phyloP scores from a whole-genome alignment of 805 yeast genomes.

The Kluyveromyces wickerhamii region DNA sequence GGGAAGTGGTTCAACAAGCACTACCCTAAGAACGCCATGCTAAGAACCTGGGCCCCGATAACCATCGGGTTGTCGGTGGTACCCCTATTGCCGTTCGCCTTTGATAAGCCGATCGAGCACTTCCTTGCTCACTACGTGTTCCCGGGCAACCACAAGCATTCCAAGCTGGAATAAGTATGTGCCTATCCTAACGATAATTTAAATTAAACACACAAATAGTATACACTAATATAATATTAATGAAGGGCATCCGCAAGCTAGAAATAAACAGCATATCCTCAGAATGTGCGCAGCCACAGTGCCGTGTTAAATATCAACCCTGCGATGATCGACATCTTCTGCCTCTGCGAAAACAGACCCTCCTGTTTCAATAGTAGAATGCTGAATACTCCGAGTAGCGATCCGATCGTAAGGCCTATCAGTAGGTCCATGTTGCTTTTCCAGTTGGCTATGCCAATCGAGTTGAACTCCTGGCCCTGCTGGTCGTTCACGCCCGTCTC shows the following conservation, averaged over 20 bases:
- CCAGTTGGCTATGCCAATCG: constrained; percentile 32
- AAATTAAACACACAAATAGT: no score
- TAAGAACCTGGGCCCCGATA: constrained; percentile 69
- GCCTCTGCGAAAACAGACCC: constrained; percentile 53
- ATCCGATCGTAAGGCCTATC: constrained; percentile 65
- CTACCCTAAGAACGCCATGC: constrained; percentile 33
- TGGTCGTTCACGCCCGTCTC: constrained; percentile 60
- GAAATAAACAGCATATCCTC: no score
- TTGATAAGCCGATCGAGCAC: constrained; percentile 76
- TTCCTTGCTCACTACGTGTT: constrained; percentile 51
- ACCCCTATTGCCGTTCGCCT: constrained; percentile 67
- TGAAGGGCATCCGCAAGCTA: no score
- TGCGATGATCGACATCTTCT: constrained; percentile 57
- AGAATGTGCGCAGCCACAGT: constrained; percentile 43
- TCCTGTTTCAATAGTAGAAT: constrained; percentile 55
- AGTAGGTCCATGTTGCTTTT: constrained; percentile 59
- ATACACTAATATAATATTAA: no score
- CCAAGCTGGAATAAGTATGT: constrained; percentile 6
- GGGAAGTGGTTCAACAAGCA: constrained; percentile 51
- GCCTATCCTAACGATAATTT: no score
- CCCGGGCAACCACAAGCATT: constrained; percentile 24
- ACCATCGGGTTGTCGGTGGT: constrained; percentile 70
- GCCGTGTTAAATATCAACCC: constrained; percentile 65
- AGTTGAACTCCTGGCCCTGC: constrained; percentile 37
- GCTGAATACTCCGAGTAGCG: constrained; percentile 65